Evolutionary conservation across 306 rosid species (phyloP), one percentile per base, ranked within the genome.

Genomic region (Quercus wislizeni): DNA sequence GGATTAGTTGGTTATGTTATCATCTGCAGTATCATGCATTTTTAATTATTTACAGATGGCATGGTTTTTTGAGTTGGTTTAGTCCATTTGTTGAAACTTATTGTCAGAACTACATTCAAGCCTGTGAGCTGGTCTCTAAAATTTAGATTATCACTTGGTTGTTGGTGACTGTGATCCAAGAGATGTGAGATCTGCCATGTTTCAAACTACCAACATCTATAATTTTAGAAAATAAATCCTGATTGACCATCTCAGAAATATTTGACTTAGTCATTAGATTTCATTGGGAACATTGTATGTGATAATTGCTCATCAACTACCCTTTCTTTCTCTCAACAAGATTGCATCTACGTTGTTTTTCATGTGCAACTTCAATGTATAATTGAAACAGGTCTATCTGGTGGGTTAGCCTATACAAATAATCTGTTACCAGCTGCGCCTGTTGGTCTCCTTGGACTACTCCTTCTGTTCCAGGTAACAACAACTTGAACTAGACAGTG

Each of bases 381-480:
- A 19, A 68, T 74, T 84, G 83, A 81, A 82, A 78, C 89, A 92
- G 99, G 97, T 79, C 23, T 88, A 46, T 86, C 99, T 61, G 96
- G 97, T 69, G 99, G 97, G 35, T 82, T 95, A 77, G 91, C 82
- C 82, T 92, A 92, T 83, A 85, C 93, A 43, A 87, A 92, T 27
- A 95, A 92, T 87, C 84, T 91, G 30, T 64, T 91, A 59, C 91
- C 98, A 71, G 97, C 97, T 69, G 86, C 89, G 15, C 98, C 98
- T 64, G 81, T 84, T 33, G 94, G 99, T 65, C 98, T 95, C 65
- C 97, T 95, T 78, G 98, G 98, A 63, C 77, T 91, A 78, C 99
- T 95, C 71, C 84, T 95, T 76, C 83, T 95, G 88, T 77, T 95
- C 79, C 99, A 95, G 98, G 99, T 95, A 88, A 76, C 72, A 70